Evolutionary conservation across 176 grass and related monocot species (phyloP).

Genomic region (Musa schizocarpa): DNA sequence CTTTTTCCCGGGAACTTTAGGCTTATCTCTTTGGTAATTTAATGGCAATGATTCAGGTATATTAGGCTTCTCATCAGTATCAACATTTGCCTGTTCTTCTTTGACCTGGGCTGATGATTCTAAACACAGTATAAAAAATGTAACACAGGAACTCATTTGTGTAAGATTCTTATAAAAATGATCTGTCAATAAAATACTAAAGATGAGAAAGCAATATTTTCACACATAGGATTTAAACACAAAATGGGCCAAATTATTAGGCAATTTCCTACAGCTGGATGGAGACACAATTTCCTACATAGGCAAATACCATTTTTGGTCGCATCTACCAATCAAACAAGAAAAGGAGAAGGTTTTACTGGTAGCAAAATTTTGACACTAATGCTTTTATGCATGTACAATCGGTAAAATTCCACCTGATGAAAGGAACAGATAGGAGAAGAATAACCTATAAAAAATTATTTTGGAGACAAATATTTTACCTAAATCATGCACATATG

Average conservation of each 20-base stretch:
- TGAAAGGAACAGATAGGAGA: too few relatives aligned
- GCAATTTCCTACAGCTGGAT: too few relatives aligned
- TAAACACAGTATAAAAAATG: slow-evolving; percentile 26
- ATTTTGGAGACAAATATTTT: not conserved
- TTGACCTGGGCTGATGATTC: slow-evolving; percentile 87
- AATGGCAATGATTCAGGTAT: slow-evolving; percentile 28
- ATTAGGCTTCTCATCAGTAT: slow-evolving; percentile 55
- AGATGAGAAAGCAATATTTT: too few relatives aligned
- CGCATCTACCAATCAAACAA: not conserved
- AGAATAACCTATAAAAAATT: not conserved
- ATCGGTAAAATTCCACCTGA: too few relatives aligned
- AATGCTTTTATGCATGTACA: not conserved
- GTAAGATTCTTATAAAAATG: too few relatives aligned
- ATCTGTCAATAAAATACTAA: too few relatives aligned
- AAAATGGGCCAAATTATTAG: too few relatives aligned
- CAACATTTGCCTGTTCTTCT: slow-evolving; percentile 66
- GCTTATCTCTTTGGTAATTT: slow-evolving; percentile 47
- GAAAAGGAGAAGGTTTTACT: not conserved
- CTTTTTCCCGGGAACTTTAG: slow-evolving; percentile 49
- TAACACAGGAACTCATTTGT: not conserved
- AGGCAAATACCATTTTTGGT: not conserved
- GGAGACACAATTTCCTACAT: too few relatives aligned
- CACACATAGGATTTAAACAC: too few relatives aligned
- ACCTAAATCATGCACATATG: not conserved
- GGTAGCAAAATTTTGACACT: not conserved